Evolutionary conservation across 257 asterid genomes (phyloP).

Genomic region (Przewalskia tangutica): DNA sequence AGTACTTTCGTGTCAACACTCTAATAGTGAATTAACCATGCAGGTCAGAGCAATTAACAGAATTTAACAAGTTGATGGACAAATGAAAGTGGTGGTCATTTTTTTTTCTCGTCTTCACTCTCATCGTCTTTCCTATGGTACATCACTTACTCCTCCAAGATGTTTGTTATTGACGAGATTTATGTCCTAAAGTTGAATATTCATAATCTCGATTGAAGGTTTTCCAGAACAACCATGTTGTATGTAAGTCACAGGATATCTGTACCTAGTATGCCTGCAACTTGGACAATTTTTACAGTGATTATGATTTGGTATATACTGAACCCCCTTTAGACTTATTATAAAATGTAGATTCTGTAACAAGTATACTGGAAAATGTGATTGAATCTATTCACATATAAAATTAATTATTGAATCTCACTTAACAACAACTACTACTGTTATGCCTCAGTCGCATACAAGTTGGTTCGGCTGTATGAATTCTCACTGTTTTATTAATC

Average conservation of each 20-base stretch:
- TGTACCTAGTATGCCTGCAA: not conserved
- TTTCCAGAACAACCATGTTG: not conserved
- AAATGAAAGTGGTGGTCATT: constrained; percentile 22
- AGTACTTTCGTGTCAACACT: not conserved
- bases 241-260: not conserved
- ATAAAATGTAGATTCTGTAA: not conserved
- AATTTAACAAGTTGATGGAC: constrained; percentile 26
- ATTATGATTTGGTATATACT: not conserved
- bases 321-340: not conserved
- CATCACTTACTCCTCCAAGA: not conserved
- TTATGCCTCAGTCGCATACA: no score
- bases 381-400: not conserved
- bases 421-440: no score
- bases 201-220: not conserved
- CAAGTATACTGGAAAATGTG: not conserved
- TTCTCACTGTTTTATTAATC: no score
- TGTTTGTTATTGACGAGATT: not conserved
- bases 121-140: not conserved
- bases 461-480: no score
- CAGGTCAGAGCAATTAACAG: constrained; percentile 51
- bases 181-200: not conserved
- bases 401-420: not conserved
- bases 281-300: not conserved
- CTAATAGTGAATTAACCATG: constrained; percentile 13
- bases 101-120: not conserved